Conservation (phyloP, 2,329 filamentous ascomycete species). For the Colletotrichum zoysiae region DNA sequence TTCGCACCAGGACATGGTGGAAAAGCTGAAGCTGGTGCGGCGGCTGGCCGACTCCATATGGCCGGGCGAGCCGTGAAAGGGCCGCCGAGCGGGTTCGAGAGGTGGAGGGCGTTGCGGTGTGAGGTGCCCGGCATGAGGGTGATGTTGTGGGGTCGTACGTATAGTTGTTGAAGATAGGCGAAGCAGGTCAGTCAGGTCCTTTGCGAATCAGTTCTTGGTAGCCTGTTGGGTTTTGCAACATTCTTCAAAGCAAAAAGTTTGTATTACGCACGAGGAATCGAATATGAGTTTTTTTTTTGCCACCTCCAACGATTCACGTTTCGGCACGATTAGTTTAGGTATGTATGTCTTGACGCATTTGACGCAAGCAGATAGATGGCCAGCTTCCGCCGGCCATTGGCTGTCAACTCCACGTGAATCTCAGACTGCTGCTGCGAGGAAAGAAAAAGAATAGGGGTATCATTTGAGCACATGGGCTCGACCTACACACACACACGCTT, state of each 20-base stretch:
- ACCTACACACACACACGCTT: background rate
- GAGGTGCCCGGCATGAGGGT: background rate
- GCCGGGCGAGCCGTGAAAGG: constrained; percentile 38
- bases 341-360: too few species aligned
- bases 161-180: background rate
- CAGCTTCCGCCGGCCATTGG: background rate
- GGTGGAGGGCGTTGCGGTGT: background rate
- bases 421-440: background rate
- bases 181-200: too few species aligned
- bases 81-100: background rate
- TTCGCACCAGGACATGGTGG: constrained; percentile 32
- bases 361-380: background rate
- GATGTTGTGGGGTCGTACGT: background rate
- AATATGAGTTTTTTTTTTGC: background rate
- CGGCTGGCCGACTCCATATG: constrained; percentile 35
- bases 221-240: background rate
- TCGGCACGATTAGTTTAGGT: too few species aligned
- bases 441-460: constrained; percentile 24
- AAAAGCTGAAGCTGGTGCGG: constrained; percentile 39
- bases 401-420: background rate
- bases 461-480: constrained; percentile 11
- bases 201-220: background rate
- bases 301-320: too few species aligned
- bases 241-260: background rate
- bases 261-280: background rate